Evolutionary conservation across 257 asterid species (phyloP), one percentile per base, ranked within the genome.

Genomic region (Marsdenia floribunda): DNA sequence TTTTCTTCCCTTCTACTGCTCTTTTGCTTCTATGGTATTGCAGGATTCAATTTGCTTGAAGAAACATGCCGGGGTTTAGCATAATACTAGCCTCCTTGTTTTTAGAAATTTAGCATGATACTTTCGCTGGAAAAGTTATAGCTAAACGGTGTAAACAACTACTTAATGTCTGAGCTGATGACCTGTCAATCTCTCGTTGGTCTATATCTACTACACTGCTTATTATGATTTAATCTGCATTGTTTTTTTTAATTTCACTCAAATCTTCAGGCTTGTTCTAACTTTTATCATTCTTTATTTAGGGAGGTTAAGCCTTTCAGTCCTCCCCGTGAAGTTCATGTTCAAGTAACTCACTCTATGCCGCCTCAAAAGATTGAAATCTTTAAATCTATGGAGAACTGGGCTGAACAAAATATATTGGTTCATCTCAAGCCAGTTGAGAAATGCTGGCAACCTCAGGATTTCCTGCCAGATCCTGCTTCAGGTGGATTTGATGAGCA

Each of bases 361-460:
- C 90, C 91, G 9, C 94, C 94, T 60, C 90, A 88, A 76, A 90
- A 88, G 42, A 75, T 90, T 75, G 96, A 90, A 84, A 88, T 90
- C 55, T 90, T 90, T 82, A 88, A 88, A 84, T 68, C 88, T 38
- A 24, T 88, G 76, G 94, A 90, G 76, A 76, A 75, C 37, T 90
- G 96, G 96, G 94, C 96, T 5, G 89, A 89, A 69, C 26, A 88
- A 21, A 91, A 91, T 66, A 14, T 91, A 69, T 78, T 91, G 58
- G 53, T 84, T 78, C 97, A 87, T 82, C 89, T 91, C 70, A 91
- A 88, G 83, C 90, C 94, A 7, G 96, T 91, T 6, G 97, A 91
- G n/a, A 91, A 91, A 80, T 61, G 88, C 74, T 91, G 97, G 97
- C 97, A 91, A 64, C 93, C 97, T 44, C 97, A 91, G 80, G 97